Evolutionary conservation across 169 alveolate genomes (phyloP).

Genomic region (Hammondia hammondi): DNA sequence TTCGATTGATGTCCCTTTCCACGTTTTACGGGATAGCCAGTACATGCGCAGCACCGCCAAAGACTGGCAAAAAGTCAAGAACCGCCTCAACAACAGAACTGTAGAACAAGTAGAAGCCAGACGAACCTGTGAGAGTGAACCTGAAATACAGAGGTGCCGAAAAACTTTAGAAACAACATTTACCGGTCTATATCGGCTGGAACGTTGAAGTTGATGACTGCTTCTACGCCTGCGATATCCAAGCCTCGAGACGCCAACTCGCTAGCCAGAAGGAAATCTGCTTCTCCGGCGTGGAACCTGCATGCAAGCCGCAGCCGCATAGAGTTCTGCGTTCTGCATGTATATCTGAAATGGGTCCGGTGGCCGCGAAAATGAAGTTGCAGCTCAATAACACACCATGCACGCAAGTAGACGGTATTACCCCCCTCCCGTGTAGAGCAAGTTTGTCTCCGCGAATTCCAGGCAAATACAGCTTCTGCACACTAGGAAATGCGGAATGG

Average conservation of each 20-base stretch:
- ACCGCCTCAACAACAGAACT: not conserved
- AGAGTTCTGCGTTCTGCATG: too few species aligned
- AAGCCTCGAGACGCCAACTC: conserved; percentile 95
- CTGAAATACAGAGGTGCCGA: not conserved
- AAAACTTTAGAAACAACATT: not conserved
- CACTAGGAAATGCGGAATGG: too few species aligned
- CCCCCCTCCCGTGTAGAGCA: too few species aligned
- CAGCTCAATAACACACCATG: too few species aligned
- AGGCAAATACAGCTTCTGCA: too few species aligned
- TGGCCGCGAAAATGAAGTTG: too few species aligned
- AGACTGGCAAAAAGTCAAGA: not conserved
- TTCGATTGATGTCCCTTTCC: too few species aligned
- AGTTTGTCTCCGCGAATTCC: too few species aligned
- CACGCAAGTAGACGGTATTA: too few species aligned
- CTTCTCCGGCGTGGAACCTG: conserved; percentile 60
- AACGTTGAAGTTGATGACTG: conserved; percentile 90
- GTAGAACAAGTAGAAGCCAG: not conserved
- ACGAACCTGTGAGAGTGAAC: not conserved
- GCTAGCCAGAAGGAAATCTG: conserved; percentile 83
- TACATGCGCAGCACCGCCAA: too few species aligned
- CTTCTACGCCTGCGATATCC: conserved; percentile 90
- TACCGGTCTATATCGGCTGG: conserved; percentile 87
- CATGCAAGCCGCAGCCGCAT: not conserved
- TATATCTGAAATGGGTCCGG: too few species aligned
- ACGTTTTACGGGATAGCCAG: too few species aligned